Percentiles rank a stretch among this genome's conserved stretches.
Conservation (phyloP, 257 asterid species). For the Plantago major region DNA sequence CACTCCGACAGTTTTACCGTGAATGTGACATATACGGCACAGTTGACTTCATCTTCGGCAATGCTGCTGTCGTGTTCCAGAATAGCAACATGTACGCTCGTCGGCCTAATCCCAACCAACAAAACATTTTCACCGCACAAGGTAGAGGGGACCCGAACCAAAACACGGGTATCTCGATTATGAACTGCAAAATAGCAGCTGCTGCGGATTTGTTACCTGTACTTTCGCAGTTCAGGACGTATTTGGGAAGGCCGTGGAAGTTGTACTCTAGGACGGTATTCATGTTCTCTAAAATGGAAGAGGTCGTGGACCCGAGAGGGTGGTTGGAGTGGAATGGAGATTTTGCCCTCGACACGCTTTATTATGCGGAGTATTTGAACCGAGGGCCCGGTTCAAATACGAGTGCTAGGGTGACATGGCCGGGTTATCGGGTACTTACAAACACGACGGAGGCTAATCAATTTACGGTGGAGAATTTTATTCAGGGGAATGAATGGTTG, state of each 20-base stretch:
- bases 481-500: conserved; percentile 68
- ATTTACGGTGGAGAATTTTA: conserved; percentile 63
- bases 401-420: conserved; percentile 67
- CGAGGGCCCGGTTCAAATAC: conserved; percentile 90
- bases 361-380: conserved; percentile 82
- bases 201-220: conserved; percentile 83
- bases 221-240: conserved; percentile 42
- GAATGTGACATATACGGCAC: conserved; percentile 94
- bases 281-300: conserved; percentile 46
- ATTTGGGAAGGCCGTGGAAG: conserved; percentile 91
- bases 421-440: conserved; percentile 67
- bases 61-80: conserved; percentile 89
- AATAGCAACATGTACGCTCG: conserved; percentile 84
- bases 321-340: conserved; percentile 73
- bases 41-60: conserved; percentile 91
- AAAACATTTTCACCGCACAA: conserved; percentile 88
- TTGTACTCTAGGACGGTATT: conserved; percentile 67
- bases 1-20: conserved; percentile 90
- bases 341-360: conserved; percentile 57
- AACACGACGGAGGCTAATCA: conserved; percentile 57
- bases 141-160: conserved; percentile 95
- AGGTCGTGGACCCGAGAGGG: conserved; percentile 62
- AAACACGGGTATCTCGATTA: conserved; percentile 88
- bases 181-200: conserved; percentile 68
- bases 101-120: conserved; percentile 55